Conservation (phyloP, 192 early-diverging fungal species). For the Jimgerdemannia lactiflua region DNA sequence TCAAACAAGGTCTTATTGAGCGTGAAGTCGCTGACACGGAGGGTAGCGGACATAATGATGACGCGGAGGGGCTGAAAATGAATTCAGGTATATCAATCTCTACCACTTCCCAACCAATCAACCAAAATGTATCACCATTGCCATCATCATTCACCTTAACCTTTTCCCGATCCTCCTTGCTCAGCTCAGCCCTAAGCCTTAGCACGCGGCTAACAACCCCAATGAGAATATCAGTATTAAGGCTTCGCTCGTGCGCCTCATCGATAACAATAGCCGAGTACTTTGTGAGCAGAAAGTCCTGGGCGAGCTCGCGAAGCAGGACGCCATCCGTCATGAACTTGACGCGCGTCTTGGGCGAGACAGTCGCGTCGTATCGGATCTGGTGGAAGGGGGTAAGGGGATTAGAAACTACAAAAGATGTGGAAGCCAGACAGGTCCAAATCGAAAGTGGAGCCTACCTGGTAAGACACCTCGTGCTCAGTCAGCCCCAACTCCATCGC, state of each 20-base stretch:
- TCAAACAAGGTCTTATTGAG: slow-evolving; percentile 77
- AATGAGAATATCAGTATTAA: slow-evolving; percentile 98
- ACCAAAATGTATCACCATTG: not conserved
- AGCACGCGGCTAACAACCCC: slow-evolving; percentile 94
- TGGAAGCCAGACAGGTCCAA: not conserved
- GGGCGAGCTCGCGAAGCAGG: slow-evolving; percentile 87
- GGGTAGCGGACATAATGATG: slow-evolving; percentile 98
- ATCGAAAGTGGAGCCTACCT: slow-evolving; percentile 20
- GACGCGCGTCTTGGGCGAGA: slow-evolving; percentile 72
- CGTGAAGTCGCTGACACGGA: slow-evolving; percentile 96
- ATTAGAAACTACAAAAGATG: not conserved
- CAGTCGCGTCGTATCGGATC: slow-evolving; percentile 91
- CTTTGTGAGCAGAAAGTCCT: slow-evolving; percentile 83
- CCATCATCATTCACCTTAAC: slow-evolving; percentile 25
- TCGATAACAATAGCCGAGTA: slow-evolving; percentile 98
- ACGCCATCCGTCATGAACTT: slow-evolving; percentile 99
- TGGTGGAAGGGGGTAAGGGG: slow-evolving; percentile 14
- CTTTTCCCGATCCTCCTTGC: slow-evolving; percentile 45
- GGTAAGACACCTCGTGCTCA: slow-evolving; percentile 71
- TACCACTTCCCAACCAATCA: not conserved
- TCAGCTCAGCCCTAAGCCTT: slow-evolving; percentile 65
- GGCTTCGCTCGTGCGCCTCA: slow-evolving; percentile 97
- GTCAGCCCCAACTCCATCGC: slow-evolving; percentile 81
- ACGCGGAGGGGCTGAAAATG: slow-evolving; percentile 73
- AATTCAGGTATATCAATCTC: slow-evolving; percentile 7